Evolutionary conservation across 495 filamentous ascomycete genomes (phyloP), one percentile per base, ranked within the genome.

Genomic region (Hyaloscypha finlandica): DNA sequence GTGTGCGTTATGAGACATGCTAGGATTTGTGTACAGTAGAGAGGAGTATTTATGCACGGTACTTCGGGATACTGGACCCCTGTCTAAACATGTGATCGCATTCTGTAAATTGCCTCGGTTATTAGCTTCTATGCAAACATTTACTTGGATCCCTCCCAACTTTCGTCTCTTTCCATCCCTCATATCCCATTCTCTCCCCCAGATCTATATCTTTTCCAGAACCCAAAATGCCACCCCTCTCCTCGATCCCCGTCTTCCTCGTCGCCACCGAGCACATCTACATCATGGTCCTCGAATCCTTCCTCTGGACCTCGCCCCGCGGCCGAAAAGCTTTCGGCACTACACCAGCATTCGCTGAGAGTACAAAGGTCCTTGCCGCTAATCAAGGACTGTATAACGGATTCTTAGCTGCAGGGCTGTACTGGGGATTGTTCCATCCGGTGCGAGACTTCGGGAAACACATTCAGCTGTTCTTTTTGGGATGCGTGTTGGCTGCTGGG

Each of bases 301-400:
- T 73, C 61, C 74, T 75, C 57, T 78, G 76, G 76, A 73, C 69
- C 6, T 73, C 69, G 1, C 73, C 74, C 5, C 70, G 69, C 61
- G 76, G 74, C 22, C 71, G 64, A 35, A 75, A 71, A 63, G 68
- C 73, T 3, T 78, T 78, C 68, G 30, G 63, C 6, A 61, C 74
- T 54, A 71, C 70, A 0, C 53, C 72, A 25, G 69, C 73, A 2
- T 76, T 74, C 54, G 74, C 76, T 31, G 60, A 63, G 4, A 33
- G 74, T 57, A 76, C 73, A 2, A 66, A 71, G 39, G 52, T 58
- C 8, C 70, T 78, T 16, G 76, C 74, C 37, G 68, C 68, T 8
- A 78, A 76, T 63, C 76, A 78, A 70, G 76, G 76, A 20, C 65
- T 78, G 6, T 78, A 78, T 61, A 78, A 78, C 65, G 76, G 76